Percentiles rank a stretch among this genome's conserved stretches.
Conservation (phyloP, 2,329 filamentous ascomycete species). For the Xylaria sp. region DNA sequence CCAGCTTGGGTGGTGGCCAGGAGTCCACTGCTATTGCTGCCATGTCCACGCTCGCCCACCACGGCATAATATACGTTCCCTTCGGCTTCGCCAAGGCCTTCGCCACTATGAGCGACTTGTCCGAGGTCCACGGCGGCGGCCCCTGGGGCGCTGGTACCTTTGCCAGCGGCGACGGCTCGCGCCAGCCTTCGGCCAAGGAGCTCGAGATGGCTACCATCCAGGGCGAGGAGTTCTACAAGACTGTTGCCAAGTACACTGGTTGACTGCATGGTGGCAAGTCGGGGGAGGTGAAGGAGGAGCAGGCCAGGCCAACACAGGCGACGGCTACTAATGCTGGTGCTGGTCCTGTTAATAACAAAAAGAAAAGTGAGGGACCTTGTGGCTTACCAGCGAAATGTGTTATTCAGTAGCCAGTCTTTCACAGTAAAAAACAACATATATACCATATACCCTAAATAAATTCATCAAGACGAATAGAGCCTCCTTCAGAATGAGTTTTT, state of each 20-base stretch:
- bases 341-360: constrained; percentile 47
- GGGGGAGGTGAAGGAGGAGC: constrained; percentile 22
- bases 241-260: constrained; percentile 71
- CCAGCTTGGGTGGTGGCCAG: constrained; percentile 84
- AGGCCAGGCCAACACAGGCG: constrained; percentile 20
- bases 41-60: constrained; percentile 87
- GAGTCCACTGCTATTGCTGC: constrained; percentile 82
- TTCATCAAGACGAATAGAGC: constrained; percentile 8
- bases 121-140: constrained; percentile 82
- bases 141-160: constrained; percentile 97
- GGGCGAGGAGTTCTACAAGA: constrained; percentile 83
- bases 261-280: constrained; percentile 75
- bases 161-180: constrained; percentile 76
- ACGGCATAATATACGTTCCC: constrained; percentile 96
- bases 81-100: constrained; percentile 89
- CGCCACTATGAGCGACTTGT: constrained; percentile 69
- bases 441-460: neutral
- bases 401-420: constrained; percentile 48
- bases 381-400: constrained; percentile 77
- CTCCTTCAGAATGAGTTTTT: neutral
- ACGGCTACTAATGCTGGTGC: constrained; percentile 16
- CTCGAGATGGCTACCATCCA: constrained; percentile 80
- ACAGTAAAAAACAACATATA: neutral
- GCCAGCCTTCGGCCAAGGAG: constrained; percentile 78
- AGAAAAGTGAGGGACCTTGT: constrained; percentile 72